Evolutionary conservation across 2,329 filamentous ascomycete genomes (phyloP).

Genomic region (Pseudogymnoascus sp.): DNA sequence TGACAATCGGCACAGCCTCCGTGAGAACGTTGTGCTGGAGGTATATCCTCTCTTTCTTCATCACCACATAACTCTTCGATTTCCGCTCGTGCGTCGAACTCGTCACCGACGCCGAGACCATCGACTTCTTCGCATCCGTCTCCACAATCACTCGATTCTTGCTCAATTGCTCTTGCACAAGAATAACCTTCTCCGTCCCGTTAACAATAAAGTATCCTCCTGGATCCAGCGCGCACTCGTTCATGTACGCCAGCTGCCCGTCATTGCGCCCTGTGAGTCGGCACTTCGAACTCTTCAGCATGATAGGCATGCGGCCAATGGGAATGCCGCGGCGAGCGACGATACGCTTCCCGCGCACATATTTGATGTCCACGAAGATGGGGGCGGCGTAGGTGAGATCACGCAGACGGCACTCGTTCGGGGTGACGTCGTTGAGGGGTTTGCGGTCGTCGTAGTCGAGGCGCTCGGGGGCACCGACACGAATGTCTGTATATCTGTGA

Average conservation of each 20-base stretch:
- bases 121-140: conserved; percentile 80
- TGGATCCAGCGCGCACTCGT: conserved; percentile 92
- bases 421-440: conserved; percentile 68
- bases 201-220: conserved; percentile 97
- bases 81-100: conserved; percentile 97
- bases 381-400: conserved; percentile 98
- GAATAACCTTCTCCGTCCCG: conserved; percentile 95
- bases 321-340: conserved; percentile 68
- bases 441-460: conserved; percentile 65
- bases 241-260: conserved; percentile 79
- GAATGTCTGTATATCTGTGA: conserved; percentile 68
- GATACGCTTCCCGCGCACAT: conserved; percentile 70
- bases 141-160: conserved; percentile 99
- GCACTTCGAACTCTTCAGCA: conserved; percentile 94
- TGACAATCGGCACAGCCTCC: conserved; percentile 90
- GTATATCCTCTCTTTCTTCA: conserved; percentile 87
- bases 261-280: conserved; percentile 77
- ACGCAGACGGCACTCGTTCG: conserved; percentile 90
- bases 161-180: conserved; percentile 97
- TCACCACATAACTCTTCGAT: conserved; percentile 90
- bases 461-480: conserved; percentile 73
- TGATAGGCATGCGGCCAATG: conserved; percentile 88
- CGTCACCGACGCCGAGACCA: conserved; percentile 92
- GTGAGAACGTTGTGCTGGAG: conserved; percentile 88
- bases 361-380: conserved; percentile 86